Percentiles rank a stretch among this genome's conserved stretches.
phyloP scores from a whole-genome alignment of 371 early-diverging fungal genomes.

The Mortierella sp. region DNA sequence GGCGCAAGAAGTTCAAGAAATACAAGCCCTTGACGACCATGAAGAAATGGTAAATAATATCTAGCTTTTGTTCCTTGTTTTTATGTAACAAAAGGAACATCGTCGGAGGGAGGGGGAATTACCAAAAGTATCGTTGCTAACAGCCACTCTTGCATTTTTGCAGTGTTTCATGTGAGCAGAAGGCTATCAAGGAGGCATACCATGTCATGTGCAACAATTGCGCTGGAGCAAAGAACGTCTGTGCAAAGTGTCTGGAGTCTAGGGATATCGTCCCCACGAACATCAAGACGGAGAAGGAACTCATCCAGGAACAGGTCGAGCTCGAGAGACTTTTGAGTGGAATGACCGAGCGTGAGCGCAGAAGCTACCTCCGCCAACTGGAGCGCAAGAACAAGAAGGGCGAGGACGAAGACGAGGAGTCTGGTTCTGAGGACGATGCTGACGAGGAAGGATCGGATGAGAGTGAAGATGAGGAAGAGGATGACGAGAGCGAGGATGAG shows the following conservation, averaged over 20 bases:
- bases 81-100: too few species aligned
- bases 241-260: constrained; percentile 91
- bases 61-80: too few species aligned
- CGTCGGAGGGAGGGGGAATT: too few species aligned
- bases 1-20: constrained; percentile 95
- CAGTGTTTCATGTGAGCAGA: constrained; percentile 82
- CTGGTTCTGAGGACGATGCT: constrained; percentile 21
- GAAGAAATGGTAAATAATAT: constrained; percentile 94
- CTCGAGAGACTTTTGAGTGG: constrained; percentile 72
- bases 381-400: constrained; percentile 49
- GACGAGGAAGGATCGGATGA: constrained; percentile 15
- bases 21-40: constrained; percentile 95
- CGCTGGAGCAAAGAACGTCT: constrained; percentile 82
- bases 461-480: constrained; percentile 57
- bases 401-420: constrained; percentile 19
- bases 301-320: constrained; percentile 77
- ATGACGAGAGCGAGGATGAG: constrained; percentile 55
- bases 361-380: constrained; percentile 71
- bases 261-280: constrained; percentile 74
- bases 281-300: constrained; percentile 68
- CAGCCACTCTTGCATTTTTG: neutral
- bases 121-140: too few species aligned
- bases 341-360: constrained; percentile 89
- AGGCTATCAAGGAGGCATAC: constrained; percentile 93
- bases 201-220: constrained; percentile 94